phyloP scores from a whole-genome alignment of 495 filamentous ascomycete species.

The Penicillium herquei region DNA sequence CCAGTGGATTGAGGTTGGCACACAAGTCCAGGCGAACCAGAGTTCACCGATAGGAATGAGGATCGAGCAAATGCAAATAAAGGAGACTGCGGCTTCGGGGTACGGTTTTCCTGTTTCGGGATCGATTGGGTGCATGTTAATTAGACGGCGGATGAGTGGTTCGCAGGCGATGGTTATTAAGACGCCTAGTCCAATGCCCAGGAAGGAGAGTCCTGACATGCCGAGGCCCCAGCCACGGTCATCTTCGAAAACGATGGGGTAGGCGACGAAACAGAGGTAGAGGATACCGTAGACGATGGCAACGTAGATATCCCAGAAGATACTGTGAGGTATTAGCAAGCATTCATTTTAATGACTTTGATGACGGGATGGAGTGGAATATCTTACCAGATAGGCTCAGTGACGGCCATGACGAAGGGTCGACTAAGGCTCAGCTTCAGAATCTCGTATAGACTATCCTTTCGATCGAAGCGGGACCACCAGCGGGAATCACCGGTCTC shows the following conservation, averaged over 20 bases:
- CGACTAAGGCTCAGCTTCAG: slow-evolving; percentile 71
- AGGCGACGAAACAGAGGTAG: slow-evolving; percentile 83
- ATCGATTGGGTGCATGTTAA: slow-evolving; percentile 67
- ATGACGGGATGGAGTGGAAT: neutral
- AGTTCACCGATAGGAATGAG: slow-evolving; percentile 71
- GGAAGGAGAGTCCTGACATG: slow-evolving; percentile 68
- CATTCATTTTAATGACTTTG: neutral
- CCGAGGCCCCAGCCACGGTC: slow-evolving; percentile 70
- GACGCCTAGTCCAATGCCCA: slow-evolving; percentile 74
- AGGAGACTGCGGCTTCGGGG: slow-evolving; percentile 72
- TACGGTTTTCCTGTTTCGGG: slow-evolving; percentile 63
- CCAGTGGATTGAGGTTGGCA: slow-evolving; percentile 70
- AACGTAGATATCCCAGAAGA: slow-evolving; percentile 77
- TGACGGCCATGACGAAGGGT: slow-evolving; percentile 74
- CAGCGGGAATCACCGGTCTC: slow-evolving; percentile 72
- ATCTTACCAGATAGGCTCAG: slow-evolving; percentile 76
- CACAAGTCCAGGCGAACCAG: slow-evolving; percentile 79
- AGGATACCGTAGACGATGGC: slow-evolving; percentile 67
- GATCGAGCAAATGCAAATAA: slow-evolving; percentile 68
- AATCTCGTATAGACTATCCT: slow-evolving; percentile 49
- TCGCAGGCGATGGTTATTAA: slow-evolving; percentile 64
- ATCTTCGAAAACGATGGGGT: slow-evolving; percentile 72
- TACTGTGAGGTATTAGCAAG: slow-evolving; percentile 28
- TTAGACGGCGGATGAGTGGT: slow-evolving; percentile 68
- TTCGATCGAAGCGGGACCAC: slow-evolving; percentile 75